phyloP scores from a whole-genome alignment of 129 eudicot species.

The Flaveria brownii region DNA sequence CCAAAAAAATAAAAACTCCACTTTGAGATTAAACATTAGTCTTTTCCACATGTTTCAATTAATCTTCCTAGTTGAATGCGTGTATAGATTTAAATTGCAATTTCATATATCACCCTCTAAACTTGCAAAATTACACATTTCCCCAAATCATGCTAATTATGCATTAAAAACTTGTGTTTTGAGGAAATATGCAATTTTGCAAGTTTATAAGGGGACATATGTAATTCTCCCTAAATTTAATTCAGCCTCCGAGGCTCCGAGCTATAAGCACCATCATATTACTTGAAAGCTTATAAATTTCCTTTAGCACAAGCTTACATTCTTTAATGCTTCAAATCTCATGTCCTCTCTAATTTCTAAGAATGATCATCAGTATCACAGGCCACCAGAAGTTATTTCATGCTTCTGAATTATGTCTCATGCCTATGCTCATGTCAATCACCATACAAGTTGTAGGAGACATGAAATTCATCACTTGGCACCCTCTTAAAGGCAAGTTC shows the following conservation, averaged over 20 bases:
- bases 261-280: not conserved
- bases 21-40: not conserved
- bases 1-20: not conserved
- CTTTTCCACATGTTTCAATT: not conserved
- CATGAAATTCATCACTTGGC: not conserved
- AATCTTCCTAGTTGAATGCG: not conserved
- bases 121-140: too few relatives aligned
- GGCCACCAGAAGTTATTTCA: not conserved
- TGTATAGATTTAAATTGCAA: not conserved
- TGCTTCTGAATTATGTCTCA: not conserved
- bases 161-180: too few relatives aligned
- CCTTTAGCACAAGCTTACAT: conserved; percentile 5
- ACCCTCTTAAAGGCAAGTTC: not conserved
- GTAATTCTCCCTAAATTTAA: not conserved
- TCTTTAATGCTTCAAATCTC: not conserved
- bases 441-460: not conserved
- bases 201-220: too few relatives aligned
- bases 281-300: not conserved
- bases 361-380: not conserved
- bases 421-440: not conserved
- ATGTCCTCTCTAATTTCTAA: not conserved
- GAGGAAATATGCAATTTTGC: too few relatives aligned
- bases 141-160: too few relatives aligned
- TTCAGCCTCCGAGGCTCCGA: not conserved
- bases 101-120: too few relatives aligned